Base-by-base conservation (phyloP, 208 protist genomes). In the Tritrichomonas musculus region DNA sequence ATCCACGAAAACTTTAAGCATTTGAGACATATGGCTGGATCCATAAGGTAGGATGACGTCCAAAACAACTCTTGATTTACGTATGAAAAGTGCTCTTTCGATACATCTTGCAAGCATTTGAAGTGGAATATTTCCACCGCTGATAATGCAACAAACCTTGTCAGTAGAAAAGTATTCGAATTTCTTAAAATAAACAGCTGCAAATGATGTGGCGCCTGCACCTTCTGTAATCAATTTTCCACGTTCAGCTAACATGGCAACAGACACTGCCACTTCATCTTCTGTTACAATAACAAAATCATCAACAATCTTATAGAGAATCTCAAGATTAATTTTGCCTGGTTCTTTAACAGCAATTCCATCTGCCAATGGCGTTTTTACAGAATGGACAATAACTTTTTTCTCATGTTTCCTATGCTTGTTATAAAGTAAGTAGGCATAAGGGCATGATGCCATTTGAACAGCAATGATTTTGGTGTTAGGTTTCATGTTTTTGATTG, bases 281-380 rank as follows among this genome's bases (percentile, higher is more conserved):
- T 82, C 73, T 50, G 73, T 50, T 14, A 82, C 73, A 53, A 82
- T 41, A 30, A 82, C 73, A 36, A 82, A 47, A 53, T 82, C 73
- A 50, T 82, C 73, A 30, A 82, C 73, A 53, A 50, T 20, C 33
- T 82, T 33, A 25, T 82, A 25, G 73, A 82, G 47, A 41, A 47
- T 47, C n/a, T 25, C n/a, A 36, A 82, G 41, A 47, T 25, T 82
- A 41, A 82, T 20, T 20, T 82, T 50, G 30, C 73, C 73, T 82
- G 73, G 73, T n/a, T 50, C 50, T 25, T 47, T 82, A 53, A 82
- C 73, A n/a, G 73, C 73, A 82, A 82, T 82, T 8, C 73, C 73
- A 53, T 82, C 73, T 8, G 73, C 73, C 47, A 82, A 41, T 82
- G 73, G 73, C 8, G 69, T 77, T 5, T 36, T 13, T 9, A 36